Evolutionary conservation across 441 rosid species (phyloP).

Genomic region (Erodium trifolium): DNA sequence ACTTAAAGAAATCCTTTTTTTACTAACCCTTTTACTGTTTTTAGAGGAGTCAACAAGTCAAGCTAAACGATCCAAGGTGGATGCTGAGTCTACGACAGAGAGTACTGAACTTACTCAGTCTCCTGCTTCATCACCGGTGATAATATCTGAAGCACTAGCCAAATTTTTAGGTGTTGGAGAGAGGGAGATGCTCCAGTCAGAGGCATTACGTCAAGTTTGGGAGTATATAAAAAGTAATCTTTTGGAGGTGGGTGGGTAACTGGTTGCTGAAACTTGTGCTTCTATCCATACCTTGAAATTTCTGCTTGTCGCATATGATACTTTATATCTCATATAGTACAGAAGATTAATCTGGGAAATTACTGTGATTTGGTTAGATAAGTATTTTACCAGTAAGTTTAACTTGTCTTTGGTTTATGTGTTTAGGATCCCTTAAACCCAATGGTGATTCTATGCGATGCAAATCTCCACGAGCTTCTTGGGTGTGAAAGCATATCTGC

Average conservation of each 20-base stretch:
- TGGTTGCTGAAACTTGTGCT: slow-evolving; percentile 8
- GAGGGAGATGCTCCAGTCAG: slow-evolving; percentile 42
- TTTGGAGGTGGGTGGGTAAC: slow-evolving; percentile 37
- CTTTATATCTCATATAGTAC: no score
- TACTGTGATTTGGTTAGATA: no score
- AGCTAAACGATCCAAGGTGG: slow-evolving; percentile 55
- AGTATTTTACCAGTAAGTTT: no score
- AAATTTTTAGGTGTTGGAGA: slow-evolving; percentile 49
- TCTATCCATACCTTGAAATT: neutral
- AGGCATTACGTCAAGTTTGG: slow-evolving; percentile 45
- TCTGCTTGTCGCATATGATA: neutral
- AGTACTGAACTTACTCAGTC: slow-evolving; percentile 30
- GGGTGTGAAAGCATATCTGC: slow-evolving; percentile 88
- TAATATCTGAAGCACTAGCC: slow-evolving; percentile 55
- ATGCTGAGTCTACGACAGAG: slow-evolving; percentile 37
- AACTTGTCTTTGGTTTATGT: slow-evolving; percentile 9
- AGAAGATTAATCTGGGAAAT: no score
- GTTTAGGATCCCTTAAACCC: slow-evolving; percentile 57
- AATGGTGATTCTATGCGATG: slow-evolving; percentile 72
- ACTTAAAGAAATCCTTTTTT: no score
- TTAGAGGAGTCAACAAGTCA: slow-evolving; percentile 57
- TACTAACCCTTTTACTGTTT: slow-evolving; percentile 8
- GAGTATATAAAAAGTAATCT: slow-evolving; percentile 50
- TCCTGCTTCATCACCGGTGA: slow-evolving; percentile 7
- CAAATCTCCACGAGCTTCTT: slow-evolving; percentile 64